phyloP scores from a whole-genome alignment of 495 filamentous ascomycete genomes.

The Penicillium ochrochloron region DNA sequence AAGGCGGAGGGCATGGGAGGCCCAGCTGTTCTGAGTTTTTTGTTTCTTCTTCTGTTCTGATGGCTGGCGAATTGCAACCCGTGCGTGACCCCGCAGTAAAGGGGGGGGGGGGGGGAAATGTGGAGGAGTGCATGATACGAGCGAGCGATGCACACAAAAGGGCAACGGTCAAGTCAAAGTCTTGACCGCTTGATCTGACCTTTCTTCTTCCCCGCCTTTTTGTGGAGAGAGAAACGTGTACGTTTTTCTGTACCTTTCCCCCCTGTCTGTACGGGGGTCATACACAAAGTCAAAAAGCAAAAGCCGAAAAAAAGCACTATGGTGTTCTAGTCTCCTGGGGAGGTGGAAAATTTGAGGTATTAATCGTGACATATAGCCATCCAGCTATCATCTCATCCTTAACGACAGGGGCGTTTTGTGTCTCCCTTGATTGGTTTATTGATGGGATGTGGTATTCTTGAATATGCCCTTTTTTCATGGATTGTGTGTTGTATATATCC shows the following conservation, averaged over 20 bases:
- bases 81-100: constrained; percentile 12
- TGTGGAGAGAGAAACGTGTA: background rate
- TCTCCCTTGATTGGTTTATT: background rate
- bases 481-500: constrained; percentile 19
- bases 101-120: too few species aligned
- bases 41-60: constrained; percentile 6
- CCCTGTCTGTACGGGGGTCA: background rate
- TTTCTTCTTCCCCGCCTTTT: background rate
- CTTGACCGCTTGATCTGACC: constrained; percentile 4
- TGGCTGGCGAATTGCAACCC: constrained; percentile 3
- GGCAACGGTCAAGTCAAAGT: background rate
- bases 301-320: constrained; percentile 2
- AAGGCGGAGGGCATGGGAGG: constrained; percentile 12
- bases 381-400: background rate
- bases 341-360: background rate
- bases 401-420: constrained; percentile 11
- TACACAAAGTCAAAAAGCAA: constrained; percentile 7
- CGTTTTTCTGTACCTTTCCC: background rate
- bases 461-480: constrained; percentile 12
- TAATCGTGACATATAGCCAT: background rate
- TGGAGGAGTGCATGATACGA: constrained; percentile 5
- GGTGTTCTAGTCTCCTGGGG: background rate
- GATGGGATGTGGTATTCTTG: background rate
- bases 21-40: constrained; percentile 14
- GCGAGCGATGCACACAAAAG: background rate